Base-by-base conservation (phyloP, 495 filamentous ascomycete genomes). In the Neurospora sp. region DNA sequence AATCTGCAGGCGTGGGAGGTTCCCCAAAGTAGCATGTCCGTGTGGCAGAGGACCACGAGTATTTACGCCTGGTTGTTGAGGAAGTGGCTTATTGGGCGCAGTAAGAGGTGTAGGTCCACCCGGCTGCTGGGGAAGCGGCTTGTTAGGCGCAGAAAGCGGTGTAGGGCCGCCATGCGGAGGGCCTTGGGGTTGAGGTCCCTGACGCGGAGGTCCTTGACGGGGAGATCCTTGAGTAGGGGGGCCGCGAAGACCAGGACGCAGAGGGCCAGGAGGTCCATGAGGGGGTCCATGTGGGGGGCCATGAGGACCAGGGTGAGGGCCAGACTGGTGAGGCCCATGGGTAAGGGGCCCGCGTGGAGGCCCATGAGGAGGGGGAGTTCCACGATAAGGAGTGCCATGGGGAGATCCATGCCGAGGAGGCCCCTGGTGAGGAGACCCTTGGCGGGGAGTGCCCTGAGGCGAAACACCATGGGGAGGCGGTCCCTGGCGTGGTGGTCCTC, bases 261-360 rank as follows among this genome's bases (percentile, higher is more conserved):
- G 53, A 65, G 53, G 53, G 7, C 22, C 27, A n/a, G 31, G 72
- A 45, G 65, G 40, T 22, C 40, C 72, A 20, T 35, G 41, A 53
- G 16, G 72, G 14, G 41, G 68, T 18, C 72, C 72, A 41, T 74
- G 75, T 9, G 75, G 77, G 1, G 38, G 9, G 16, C 45, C 45
- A 20, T 59, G 72, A 48, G 42, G 72, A 16, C 38, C 27, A 31
- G 53, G 6, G 12, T 61, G 72, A 70, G 72, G 73, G 7, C 73
- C 73, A 38, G 76, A 71, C n/a, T 71, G 75, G 6, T 70, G 69
- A 38, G 71, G 74, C 1, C 73, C 73, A 22, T 70, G 75, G 16
- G 74, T 61, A 4, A 73, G 75, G 0, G 70, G 76, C 9, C 70
- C 45, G 16, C 22, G 45, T 37, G 44, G 44, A 10, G 53, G 53